A percentile compares a stretch with the other conserved stretches of the same genome.
Evolutionary conservation across 768 basidiomycete species (phyloP).

Genomic region (Termitomyces sp.): DNA sequence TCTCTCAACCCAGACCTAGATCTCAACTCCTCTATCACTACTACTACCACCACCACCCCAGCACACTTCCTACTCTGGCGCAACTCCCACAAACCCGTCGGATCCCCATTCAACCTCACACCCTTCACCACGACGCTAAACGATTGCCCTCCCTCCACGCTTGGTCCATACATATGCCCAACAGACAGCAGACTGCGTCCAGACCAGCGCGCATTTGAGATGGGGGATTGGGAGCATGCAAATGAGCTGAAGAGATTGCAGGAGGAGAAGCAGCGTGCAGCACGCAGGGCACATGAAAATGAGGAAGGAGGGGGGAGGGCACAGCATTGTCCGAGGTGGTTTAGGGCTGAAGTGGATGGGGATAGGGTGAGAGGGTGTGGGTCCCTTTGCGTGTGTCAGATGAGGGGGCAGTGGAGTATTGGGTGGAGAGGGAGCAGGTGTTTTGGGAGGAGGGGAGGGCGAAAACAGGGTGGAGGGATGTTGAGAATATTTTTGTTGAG

Average conservation of each 20-base stretch:
- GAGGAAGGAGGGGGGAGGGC: slow-evolving; percentile 55
- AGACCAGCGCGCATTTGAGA: slow-evolving; percentile 93
- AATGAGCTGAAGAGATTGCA: slow-evolving; percentile 76
- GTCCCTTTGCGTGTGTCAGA: slow-evolving; percentile 51
- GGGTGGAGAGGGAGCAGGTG: slow-evolving; percentile 70
- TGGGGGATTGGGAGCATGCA: slow-evolving; percentile 79
- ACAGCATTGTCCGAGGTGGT: slow-evolving; percentile 87
- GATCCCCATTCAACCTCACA: slow-evolving; percentile 91
- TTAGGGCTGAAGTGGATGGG: slow-evolving; percentile 72
- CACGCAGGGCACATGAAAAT: slow-evolving; percentile 72
- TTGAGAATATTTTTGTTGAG: slow-evolving; percentile 85
- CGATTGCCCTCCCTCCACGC: slow-evolving; percentile 68
- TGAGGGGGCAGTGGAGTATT: slow-evolving; percentile 64
- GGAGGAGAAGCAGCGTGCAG: slow-evolving; percentile 80
- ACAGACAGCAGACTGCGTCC: slow-evolving; percentile 93
- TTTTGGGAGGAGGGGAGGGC: slow-evolving; percentile 37
- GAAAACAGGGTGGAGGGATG: slow-evolving; percentile 52
- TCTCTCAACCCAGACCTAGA: slow-evolving; percentile 70
- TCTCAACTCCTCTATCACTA: no score
- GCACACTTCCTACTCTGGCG: slow-evolving; percentile 80
- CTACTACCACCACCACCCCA: slow-evolving; percentile 5
- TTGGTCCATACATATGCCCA: slow-evolving; percentile 73
- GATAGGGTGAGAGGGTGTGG: slow-evolving; percentile 93
- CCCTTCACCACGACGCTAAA: slow-evolving; percentile 93
- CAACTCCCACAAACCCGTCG: slow-evolving; percentile 77